These are phyloP conservation scores for Acacia concinna DNA, from an alignment of 331 rosid species.

Conservation along the genomic window DNA sequence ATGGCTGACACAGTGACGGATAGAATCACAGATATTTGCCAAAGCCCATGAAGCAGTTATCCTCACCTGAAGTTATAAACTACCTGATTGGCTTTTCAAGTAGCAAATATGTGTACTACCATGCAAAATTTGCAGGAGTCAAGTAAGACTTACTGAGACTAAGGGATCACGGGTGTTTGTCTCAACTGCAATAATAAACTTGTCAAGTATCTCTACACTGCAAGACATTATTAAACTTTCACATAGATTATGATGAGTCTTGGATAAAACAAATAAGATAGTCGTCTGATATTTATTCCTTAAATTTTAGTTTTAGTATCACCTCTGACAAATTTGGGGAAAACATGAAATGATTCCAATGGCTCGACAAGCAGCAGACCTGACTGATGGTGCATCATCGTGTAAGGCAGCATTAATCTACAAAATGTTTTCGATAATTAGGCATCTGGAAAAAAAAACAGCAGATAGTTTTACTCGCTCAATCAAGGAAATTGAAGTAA, in stretches of 20 bases:
- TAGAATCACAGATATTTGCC: constrained; percentile 90
- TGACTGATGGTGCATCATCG: constrained; percentile 78
- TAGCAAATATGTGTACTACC: neutral
- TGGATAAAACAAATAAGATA: constrained; percentile 16
- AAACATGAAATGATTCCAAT: constrained; percentile 88
- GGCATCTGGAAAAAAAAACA: neutral
- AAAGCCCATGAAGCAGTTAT: constrained; percentile 97
- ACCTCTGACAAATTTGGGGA: constrained; percentile 89
- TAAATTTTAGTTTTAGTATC: constrained; percentile 38
- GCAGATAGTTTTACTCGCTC: constrained; percentile 19
- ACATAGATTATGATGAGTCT: constrained; percentile 20
- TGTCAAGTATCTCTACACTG: constrained; percentile 84
- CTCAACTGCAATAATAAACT: constrained; percentile 79
- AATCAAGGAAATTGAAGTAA: constrained; percentile 18
- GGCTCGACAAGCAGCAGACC: constrained; percentile 97
- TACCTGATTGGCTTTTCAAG: constrained; percentile 21
- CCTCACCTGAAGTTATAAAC: constrained; percentile 60
- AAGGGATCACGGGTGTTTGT: constrained; percentile 66
- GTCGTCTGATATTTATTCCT: neutral
- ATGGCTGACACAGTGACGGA: constrained; percentile 53
- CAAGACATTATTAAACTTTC: constrained; percentile 39
- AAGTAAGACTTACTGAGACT: constrained; percentile 57
- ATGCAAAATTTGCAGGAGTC: neutral
- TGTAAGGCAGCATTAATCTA: constrained; percentile 64
- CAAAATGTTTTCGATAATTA: constrained; percentile 31